A percentile compares a stretch with the other conserved stretches of the same genome.
phyloP scores from a whole-genome alignment of 495 filamentous ascomycete species.

The Neurospora terricola region DNA sequence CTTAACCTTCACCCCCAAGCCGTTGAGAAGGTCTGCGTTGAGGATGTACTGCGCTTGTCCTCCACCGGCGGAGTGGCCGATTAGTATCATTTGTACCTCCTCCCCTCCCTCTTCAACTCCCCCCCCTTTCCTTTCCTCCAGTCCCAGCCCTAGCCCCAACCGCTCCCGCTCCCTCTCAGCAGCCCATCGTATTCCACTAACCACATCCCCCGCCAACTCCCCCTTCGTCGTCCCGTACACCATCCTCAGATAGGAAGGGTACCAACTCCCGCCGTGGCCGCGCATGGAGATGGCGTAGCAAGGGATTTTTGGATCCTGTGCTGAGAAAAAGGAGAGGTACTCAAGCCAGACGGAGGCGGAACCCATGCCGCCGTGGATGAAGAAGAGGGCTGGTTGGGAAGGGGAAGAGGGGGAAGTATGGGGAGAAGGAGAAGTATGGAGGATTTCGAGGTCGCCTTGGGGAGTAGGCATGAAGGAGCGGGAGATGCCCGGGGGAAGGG shows the following conservation, averaged over 20 bases:
- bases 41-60: slow-evolving; percentile 37
- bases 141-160: no score
- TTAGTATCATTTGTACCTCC: slow-evolving; percentile 22
- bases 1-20: slow-evolving; percentile 22
- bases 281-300: slow-evolving; percentile 41
- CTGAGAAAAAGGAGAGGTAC: slow-evolving; percentile 33
- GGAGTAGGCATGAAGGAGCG: slow-evolving; percentile 26
- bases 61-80: slow-evolving; percentile 39
- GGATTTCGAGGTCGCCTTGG: slow-evolving; percentile 30
- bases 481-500: slow-evolving; percentile 21
- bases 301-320: slow-evolving; percentile 18
- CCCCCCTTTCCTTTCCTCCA: no score
- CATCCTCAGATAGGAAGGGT: slow-evolving; percentile 30
- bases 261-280: slow-evolving; percentile 41
- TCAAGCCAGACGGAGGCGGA: slow-evolving; percentile 36
- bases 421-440: slow-evolving; percentile 12
- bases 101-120: no score
- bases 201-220: slow-evolving; percentile 34
- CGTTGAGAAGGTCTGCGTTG: slow-evolving; percentile 4
- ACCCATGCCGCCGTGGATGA: slow-evolving; percentile 40
- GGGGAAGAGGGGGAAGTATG: not conserved
- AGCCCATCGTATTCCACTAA: slow-evolving; percentile 25
- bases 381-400: slow-evolving; percentile 21
- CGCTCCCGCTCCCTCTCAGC: slow-evolving; percentile 4
- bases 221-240: slow-evolving; percentile 25